Evolutionary conservation across 2,329 filamentous ascomycete species (phyloP), one percentile per base, ranked within the genome.

Genomic region (Cytospora mali): DNA sequence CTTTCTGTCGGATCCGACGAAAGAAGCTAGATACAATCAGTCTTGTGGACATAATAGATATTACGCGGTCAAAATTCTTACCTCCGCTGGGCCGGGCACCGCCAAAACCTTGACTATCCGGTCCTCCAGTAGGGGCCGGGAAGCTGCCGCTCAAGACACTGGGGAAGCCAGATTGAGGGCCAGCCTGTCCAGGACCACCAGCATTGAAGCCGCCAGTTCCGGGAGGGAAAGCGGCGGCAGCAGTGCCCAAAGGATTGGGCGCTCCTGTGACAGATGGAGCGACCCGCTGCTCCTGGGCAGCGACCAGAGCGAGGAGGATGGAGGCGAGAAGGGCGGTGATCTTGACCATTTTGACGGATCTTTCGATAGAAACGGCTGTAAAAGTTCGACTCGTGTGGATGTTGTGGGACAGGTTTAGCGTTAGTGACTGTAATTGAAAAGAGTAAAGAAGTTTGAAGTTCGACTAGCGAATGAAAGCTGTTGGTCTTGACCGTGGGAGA

Each of bases 261-360:
- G 50, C 39, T 9, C 39, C 54, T 16, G 59, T 57, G 18, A 50
- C 55, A n/a, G 59, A 55, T 25, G 60, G 59, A 7, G 49, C 49
- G 18, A n/a, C 23, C 16, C 16, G 13, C 60, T 59, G 55, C 25
- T 48, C 59, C 60, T 55, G 50, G 28, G 63, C 63, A 25, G 63
- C 63, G 51, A 57, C 63, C 59, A 65, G 35, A 27, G 59, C 49
- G 21, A 65, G 18, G 52, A 64, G 59, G 31, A 65, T 39, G 29
- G 63, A 60, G 21, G 60, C 63, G 21, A 65, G n/a, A 52, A 65
- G 59, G 55, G 63, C 59, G 31, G 42, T 62, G 60, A 65, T 62
- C 63, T 65, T 65, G 63, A 65, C 63, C 63, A 65, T 65, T 14
- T 62, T 65, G 63, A 62, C 52, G 56, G 62, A 46, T 57, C 62